phyloP scores from a whole-genome alignment of 371 early-diverging fungal genomes.

The Lichtheimia ornata region DNA sequence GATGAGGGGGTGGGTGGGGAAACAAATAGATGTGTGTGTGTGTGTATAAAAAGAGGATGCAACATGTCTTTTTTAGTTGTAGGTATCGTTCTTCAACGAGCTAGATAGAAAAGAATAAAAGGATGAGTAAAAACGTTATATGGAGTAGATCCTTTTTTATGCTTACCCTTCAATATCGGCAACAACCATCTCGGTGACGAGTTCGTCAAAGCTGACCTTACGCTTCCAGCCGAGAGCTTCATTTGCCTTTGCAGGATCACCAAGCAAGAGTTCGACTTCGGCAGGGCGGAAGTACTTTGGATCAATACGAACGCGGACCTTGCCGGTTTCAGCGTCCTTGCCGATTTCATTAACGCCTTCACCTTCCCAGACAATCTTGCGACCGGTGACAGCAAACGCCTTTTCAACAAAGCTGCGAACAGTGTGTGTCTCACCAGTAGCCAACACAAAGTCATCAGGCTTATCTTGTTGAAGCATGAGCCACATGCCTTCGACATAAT shows the following conservation, averaged over 20 bases:
- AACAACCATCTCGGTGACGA: constrained; percentile 74
- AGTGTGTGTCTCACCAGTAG: constrained; percentile 85
- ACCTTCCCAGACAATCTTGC: constrained; percentile 79
- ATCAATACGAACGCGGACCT: constrained; percentile 72
- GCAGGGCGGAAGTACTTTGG: constrained; percentile 85
- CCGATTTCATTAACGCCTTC: constrained; percentile 75
- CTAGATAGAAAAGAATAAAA: background rate
- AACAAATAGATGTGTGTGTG: too few species aligned
- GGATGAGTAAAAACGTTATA: background rate
- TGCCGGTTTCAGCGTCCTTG: constrained; percentile 65
- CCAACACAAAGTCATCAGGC: constrained; percentile 83
- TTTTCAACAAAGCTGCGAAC: constrained; percentile 83
- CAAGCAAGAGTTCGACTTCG: constrained; percentile 82
- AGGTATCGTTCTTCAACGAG: constrained; percentile 10
- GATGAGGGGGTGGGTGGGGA: too few species aligned
- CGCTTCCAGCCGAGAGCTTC: constrained; percentile 71
- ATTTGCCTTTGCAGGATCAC: constrained; percentile 80
- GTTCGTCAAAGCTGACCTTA: constrained; percentile 69
- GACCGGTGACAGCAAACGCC: constrained; percentile 71
- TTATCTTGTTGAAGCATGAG: constrained; percentile 81
- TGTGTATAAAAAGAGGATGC: too few species aligned
- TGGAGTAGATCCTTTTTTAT: background rate
- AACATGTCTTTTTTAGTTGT: constrained; percentile 2
- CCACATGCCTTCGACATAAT: constrained; percentile 91
- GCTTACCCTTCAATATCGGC: constrained; percentile 60